Evolutionary conservation across 768 basidiomycete species (phyloP).

Genomic region (Mycena filopes): DNA sequence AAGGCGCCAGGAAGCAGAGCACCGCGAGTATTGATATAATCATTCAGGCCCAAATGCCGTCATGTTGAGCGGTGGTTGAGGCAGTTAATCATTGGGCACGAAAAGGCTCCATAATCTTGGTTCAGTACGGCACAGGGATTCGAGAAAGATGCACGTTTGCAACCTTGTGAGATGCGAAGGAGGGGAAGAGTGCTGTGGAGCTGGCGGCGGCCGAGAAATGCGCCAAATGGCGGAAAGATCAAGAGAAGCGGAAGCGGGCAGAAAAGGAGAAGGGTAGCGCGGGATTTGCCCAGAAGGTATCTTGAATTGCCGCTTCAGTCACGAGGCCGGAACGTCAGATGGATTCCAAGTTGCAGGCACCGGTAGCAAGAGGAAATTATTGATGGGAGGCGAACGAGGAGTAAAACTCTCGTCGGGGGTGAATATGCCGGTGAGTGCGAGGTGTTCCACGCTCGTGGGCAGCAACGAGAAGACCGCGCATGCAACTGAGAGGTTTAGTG

Average conservation of each 20-base stretch:
- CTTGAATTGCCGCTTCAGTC: too few species aligned
- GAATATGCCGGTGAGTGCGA: neutral
- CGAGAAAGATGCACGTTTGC: too few species aligned
- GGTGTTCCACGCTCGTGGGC: constrained; percentile 23
- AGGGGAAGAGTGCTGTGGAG: too few species aligned
- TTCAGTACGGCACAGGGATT: neutral
- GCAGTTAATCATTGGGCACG: too few species aligned
- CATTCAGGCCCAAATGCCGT: neutral
- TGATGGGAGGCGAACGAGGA: neutral
- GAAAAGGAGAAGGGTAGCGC: neutral
- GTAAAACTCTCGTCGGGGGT: neutral
- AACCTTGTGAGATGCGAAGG: too few species aligned
- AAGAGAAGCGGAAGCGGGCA: constrained; percentile 15
- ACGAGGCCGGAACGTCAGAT: neutral
- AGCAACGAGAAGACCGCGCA: neutral
- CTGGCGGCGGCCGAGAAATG: too few species aligned
- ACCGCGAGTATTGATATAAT: neutral
- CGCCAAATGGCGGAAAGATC: neutral
- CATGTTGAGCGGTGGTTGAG: too few species aligned
- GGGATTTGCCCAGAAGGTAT: too few species aligned
- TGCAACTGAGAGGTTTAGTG: neutral
- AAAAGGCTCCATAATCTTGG: constrained; percentile 2
- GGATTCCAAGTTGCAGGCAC: neutral
- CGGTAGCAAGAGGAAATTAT: too few species aligned
- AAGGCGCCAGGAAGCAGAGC: neutral